Base-by-base conservation (phyloP, 108 stramenopile genomes). In the Cyclotella baltica region DNA sequence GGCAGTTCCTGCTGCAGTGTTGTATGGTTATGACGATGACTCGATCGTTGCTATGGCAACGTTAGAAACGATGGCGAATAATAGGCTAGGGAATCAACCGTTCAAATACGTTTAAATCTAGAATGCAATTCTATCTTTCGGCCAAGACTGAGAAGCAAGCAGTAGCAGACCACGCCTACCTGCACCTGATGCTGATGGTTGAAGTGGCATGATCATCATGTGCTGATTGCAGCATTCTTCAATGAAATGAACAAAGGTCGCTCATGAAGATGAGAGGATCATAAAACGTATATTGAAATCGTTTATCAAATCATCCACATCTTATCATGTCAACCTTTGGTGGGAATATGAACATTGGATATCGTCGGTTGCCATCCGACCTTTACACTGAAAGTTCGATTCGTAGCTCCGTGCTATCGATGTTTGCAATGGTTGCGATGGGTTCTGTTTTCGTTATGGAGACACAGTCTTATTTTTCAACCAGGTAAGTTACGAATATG, bases 361-460 rank as follows among this genome's bases (percentile, higher is more conserved):
- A 65, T 46, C 38, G 86, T 46, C 38, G 86, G 61, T 85, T 92
- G n/a, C 91, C 93, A 3, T 71, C 69, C 10, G 93, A 94, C 74
- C 73, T 94, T n/a, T n/a, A n/a, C 47, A 81, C 89, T 62, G 90
- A 94, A 72, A 88, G 89, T 1, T 83, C 90, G 18, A 67, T 76
- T 40, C 81, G 79, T 27, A 91, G 93, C n/a, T 78, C 71, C 18
- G 25, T 80, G 8, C 33, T 90, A 0, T 88, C 88, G 56, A 81
- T 75, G 23, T 36, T 90, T 38, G 87, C 90, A 27, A 34, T 90
- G 40, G 47, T 85, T 10, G 62, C 76, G 4, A 91, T 93, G 78
- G 30, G 87, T 20, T 85, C 81, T 19, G 70, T 97, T 53, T 96
- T 97, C 68, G 13, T 94, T 1, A 62, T 89, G 35, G 98, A 98